Evolutionary conservation across 2,329 filamentous ascomycete genomes (phyloP), one percentile per base, ranked within the genome.

Genomic region (Cercospora zeae-maydis): DNA sequence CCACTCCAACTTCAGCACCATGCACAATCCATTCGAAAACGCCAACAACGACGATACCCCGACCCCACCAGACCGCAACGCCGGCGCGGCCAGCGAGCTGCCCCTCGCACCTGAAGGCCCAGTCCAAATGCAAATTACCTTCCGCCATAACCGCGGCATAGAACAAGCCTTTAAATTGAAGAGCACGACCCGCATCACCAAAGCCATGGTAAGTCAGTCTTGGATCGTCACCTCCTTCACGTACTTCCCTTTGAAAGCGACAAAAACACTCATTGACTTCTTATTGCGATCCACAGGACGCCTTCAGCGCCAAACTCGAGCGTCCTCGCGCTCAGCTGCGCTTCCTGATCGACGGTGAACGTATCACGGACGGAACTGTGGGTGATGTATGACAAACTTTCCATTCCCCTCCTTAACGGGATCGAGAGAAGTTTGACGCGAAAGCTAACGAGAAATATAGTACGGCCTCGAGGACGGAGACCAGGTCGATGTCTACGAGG

Each of bases 101-200:
- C 49, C 49, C 14, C 7, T n/a, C 1, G 7, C 49, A 21, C n/a
- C 49, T n/a, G 16, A 31, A 4, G 49, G 11, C 3, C 42, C 61
- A 16, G 31, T 5, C n/a, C 58, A 33, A n/a, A 1, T 70, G 21
- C 58, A 31, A n/a, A 42, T 72, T 49, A 60, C 19, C 1, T 67
- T 73, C 66, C 56, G 51, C 21, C 65, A 69, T 55, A 33, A 49
- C n/a, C 62, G 31, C 27, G 67, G 63, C 62, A 47, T 57, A 52
- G 63, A 67, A 21, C 45, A 70, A 8, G 21, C 42, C 2, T 71
- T 72, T 63, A 69, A 65, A 47, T 30, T 73, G n/a, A 73, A 73
- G 60, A 19, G 52, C 2, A 65, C 62, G 14, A 71, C 67, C 14
- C 67, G 63, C 47, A 39, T 73, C 31, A 51, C 52, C 10, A 73